Percentiles rank a stretch among this genome's conserved stretches.
These are phyloP conservation scores for Trametes gibbosa DNA, from an alignment of 768 basidiomycete species.

Conservation along the genomic window DNA sequence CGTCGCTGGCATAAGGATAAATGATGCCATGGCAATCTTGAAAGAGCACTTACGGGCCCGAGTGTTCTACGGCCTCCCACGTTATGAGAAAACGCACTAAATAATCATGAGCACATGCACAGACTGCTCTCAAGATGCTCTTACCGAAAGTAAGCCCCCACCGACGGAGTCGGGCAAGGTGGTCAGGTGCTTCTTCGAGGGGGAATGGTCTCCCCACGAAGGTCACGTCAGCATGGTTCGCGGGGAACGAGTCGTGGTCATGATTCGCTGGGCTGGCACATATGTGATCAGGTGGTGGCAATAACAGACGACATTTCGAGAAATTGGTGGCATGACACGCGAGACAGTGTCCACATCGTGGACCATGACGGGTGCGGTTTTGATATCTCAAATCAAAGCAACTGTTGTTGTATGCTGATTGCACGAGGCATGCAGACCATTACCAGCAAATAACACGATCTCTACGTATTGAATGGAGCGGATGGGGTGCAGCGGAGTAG, in stretches of 20 bases:
- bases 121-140: conserved; percentile 27
- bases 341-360: too few relatives aligned
- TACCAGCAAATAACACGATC: too few relatives aligned
- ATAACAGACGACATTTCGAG: too few relatives aligned
- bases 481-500: too few relatives aligned
- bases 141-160: conserved; percentile 88
- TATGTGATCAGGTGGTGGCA: not conserved
- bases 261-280: conserved; percentile 68
- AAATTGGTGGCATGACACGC: too few relatives aligned
- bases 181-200: conserved; percentile 81
- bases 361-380: too few relatives aligned
- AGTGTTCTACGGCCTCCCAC: conserved; percentile 97
- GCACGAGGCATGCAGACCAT: too few relatives aligned
- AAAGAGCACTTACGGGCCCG: conserved; percentile 68
- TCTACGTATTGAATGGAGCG: too few relatives aligned
- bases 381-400: too few relatives aligned
- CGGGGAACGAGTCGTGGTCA: conserved; percentile 66
- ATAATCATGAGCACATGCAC: not conserved
- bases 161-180: conserved; percentile 72
- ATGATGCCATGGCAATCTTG: not conserved
- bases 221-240: conserved; percentile 59
- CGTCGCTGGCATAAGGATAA: not conserved
- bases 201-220: conserved; percentile 94
- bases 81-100: conserved; percentile 89
- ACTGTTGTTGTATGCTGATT: too few relatives aligned